Percentiles rank a stretch among this genome's conserved stretches.
Evolutionary conservation across 1,284 basidiomycete species (phyloP).

Genomic region (Cutaneotrichosporon dermatis): DNA sequence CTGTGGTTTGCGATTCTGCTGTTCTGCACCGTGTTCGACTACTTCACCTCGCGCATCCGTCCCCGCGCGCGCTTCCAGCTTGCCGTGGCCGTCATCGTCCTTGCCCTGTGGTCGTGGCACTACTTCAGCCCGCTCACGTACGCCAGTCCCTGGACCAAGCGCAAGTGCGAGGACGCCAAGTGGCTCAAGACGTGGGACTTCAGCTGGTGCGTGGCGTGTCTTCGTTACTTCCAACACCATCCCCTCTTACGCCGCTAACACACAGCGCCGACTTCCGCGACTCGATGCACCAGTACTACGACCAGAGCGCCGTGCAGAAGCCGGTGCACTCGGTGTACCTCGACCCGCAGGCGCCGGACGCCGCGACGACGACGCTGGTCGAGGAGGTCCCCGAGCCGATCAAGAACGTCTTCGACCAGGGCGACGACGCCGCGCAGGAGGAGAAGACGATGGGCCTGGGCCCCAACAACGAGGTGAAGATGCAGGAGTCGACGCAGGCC

Average conservation of each 20-base stretch:
- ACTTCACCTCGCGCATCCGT: constrained; percentile 70
- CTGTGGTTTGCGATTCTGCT: constrained; percentile 89
- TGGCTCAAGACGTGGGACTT: constrained; percentile 97
- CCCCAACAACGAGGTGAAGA: constrained; percentile 38
- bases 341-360: constrained; percentile 19
- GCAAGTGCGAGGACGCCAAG: constrained; percentile 68
- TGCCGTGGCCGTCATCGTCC: constrained; percentile 64
- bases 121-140: constrained; percentile 81
- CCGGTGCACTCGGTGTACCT: constrained; percentile 27
- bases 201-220: constrained; percentile 61
- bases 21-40: constrained; percentile 74
- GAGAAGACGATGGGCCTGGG: constrained; percentile 44
- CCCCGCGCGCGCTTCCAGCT: constrained; percentile 74
- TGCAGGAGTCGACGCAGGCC: constrained; percentile 37
- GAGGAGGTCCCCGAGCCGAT: constrained; percentile 47
- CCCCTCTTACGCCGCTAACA: neutral
- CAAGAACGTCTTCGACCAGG: constrained; percentile 43
- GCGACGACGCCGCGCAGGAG: constrained; percentile 34
- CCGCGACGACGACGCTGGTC: constrained; percentile 30
- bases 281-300: constrained; percentile 32
- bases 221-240: neutral
- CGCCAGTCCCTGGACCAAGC: constrained; percentile 82
- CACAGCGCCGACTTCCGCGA: constrained; percentile 42
- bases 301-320: constrained; percentile 9
- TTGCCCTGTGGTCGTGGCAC: constrained; percentile 73